These are phyloP conservation scores for Scheffersomyces titani DNA, from an alignment of 1,139 yeast species.

Conservation along the genomic window DNA sequence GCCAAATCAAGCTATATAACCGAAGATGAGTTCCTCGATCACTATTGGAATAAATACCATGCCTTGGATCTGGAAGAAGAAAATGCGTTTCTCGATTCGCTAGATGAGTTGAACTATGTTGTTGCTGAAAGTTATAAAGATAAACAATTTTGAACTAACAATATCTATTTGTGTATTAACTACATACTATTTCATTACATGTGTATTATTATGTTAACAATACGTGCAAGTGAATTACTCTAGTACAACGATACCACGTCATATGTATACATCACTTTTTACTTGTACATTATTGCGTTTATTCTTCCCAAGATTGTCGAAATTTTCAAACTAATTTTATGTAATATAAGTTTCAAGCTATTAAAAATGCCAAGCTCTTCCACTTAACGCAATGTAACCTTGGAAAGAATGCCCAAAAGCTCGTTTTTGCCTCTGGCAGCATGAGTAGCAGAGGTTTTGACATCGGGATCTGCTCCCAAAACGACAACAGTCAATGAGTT, in stretches of 20 bases:
- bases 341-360: conserved; percentile 2
- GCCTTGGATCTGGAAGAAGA: conserved; percentile 50
- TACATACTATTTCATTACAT: not conserved
- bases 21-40: conserved; percentile 57
- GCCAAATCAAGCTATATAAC: conserved; percentile 36
- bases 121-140: conserved; percentile 50
- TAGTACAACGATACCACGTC: not conserved
- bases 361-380: too few relatives aligned
- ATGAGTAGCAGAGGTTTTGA: conserved; percentile 64
- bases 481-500: conserved; percentile 67
- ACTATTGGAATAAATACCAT: conserved; percentile 56
- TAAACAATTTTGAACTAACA: conserved; percentile 24
- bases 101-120: conserved; percentile 56
- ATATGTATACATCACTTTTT: not conserved
- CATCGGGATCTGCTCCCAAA: conserved; percentile 30
- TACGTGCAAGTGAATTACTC: too few relatives aligned
- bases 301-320: not conserved
- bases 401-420: conserved; percentile 53
- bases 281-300: not conserved
- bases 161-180: not conserved
- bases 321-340: not conserved
- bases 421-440: conserved; percentile 80
- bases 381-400: conserved; percentile 5
- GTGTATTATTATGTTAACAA: too few relatives aligned
- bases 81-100: conserved; percentile 39